Conservation (phyloP, 2,329 filamentous ascomycete species). For the Pseudogymnoascus destructans region DNA sequence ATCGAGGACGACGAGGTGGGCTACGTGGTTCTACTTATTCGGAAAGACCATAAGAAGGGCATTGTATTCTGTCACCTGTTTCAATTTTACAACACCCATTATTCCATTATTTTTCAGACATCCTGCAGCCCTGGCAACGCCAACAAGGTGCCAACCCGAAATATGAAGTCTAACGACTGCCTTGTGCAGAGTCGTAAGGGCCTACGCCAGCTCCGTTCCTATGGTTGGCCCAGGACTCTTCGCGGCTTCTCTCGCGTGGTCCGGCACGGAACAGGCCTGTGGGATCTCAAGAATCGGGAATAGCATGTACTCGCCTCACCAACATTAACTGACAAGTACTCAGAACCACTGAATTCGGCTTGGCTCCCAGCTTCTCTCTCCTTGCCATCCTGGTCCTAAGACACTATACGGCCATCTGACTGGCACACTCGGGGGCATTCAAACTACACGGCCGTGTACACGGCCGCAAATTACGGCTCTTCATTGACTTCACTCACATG, state of each 20-base stretch:
- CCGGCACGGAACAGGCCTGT: slow-evolving; percentile 6
- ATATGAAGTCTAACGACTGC: slow-evolving; percentile 16
- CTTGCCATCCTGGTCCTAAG: slow-evolving; percentile 7
- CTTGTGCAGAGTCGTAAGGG: slow-evolving; percentile 10
- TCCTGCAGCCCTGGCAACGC: slow-evolving; percentile 8
- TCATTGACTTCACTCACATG: slow-evolving; percentile 4
- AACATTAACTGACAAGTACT: slow-evolving; percentile 3
- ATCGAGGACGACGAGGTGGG: not conserved
- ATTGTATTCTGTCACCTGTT: slow-evolving; percentile 8
- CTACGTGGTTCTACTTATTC: slow-evolving; percentile 7
- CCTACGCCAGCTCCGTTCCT: slow-evolving; percentile 9
- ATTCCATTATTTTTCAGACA: slow-evolving; percentile 7
- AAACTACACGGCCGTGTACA: not conserved
- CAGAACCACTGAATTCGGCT: not conserved
- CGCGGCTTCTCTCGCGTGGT: slow-evolving; percentile 6
- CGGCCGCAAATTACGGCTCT: slow-evolving; percentile 5
- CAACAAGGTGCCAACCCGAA: slow-evolving; percentile 14
- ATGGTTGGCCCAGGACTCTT: slow-evolving; percentile 6
- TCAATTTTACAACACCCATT: slow-evolving; percentile 7
- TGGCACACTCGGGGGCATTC: not conserved
- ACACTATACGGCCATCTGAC: slow-evolving; percentile 7
- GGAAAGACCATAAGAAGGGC: not conserved
- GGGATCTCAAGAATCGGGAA: not conserved
- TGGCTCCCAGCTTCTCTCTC: not conserved
- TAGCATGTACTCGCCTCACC: not conserved